Base-by-base conservation (phyloP, 345 rosid genomes). In the Gossypium bickii region DNA sequence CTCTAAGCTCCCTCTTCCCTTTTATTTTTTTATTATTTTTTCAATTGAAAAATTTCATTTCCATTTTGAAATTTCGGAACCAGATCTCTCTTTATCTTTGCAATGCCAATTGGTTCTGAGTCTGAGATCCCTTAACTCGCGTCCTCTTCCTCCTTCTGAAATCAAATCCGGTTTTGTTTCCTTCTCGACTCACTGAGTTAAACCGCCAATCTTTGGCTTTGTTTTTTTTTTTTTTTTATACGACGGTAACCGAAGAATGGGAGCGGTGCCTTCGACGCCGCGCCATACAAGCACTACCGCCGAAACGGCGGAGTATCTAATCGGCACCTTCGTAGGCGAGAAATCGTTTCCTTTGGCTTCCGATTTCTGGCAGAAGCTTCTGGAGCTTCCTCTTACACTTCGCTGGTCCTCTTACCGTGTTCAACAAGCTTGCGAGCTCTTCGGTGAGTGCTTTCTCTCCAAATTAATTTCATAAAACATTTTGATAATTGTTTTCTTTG, bases 321-420 rank as follows among this genome's bases (percentile, higher is more conserved):
- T 91, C 74, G 84, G 87, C 5, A 79, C 90, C n/a, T 88, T 95
- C 20, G 93, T 95, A 67, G 99, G 98, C n/a, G 97, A 90, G 83
- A 92, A 93, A 81, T 89, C 97, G 66, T 88, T 93, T 73, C 97
- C 98, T 0, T 76, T 95, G 68, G 82, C 81, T 41, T 95, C 98
- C 22, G 97, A 95, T 85, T 90, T 90, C 87, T 95, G 99, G 99
- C 89, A 88, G 82, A 93, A 91, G 79, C 97, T 95, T 11, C 88
- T 95, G 18, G 91, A 89, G 81, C 91, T 95, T 74, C 99, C 97
- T 47, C 79, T 81, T 80, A 85, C 85, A 76, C 89, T 90, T 51
- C 89, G 78, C 41, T 95, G 98, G 97, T 88, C 91, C 5, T 65
- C 80, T 58, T 80, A 85, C 66, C 94, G 92, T 1, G 90, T 91